phyloP scores from a whole-genome alignment of 1,284 basidiomycete genomes.

The Leccinum pachyderme region DNA sequence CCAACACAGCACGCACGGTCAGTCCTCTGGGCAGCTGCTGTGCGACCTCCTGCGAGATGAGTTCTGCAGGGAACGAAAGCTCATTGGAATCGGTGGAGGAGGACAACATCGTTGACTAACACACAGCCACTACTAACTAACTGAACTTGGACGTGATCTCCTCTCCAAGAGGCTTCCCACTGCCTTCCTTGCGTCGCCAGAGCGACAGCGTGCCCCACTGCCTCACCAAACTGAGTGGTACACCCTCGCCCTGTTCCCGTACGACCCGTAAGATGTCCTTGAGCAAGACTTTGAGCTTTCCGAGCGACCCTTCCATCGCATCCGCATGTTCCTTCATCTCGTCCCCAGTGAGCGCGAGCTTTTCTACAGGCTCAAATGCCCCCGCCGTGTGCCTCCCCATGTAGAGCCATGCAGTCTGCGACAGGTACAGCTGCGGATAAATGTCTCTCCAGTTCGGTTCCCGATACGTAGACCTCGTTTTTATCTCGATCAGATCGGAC shows the following conservation, averaged over 20 bases:
- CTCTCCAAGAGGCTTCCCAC: conserved; percentile 18
- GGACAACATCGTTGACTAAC: conserved; percentile 9
- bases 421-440: conserved; percentile 42
- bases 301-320: conserved; percentile 20
- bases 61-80: conserved; percentile 68
- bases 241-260: conserved; percentile 24
- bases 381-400: conserved; percentile 37
- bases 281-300: conserved; percentile 28
- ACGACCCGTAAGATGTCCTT: conserved; percentile 25
- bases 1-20: conserved; percentile 22
- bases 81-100: conserved; percentile 35
- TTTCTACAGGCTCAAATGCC: conserved; percentile 31
- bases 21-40: conserved; percentile 53
- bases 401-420: conserved; percentile 39
- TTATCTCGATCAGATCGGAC: conserved; percentile 39
- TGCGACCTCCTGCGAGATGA: conserved; percentile 64
- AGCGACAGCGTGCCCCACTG: conserved; percentile 20
- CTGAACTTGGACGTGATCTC: conserved; percentile 26
- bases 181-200: conserved; percentile 25
- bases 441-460: conserved; percentile 38
- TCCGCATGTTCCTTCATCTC: conserved; percentile 25
- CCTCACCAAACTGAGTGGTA: conserved; percentile 30
- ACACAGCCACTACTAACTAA: conserved; percentile 12
- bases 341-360: conserved; percentile 24
- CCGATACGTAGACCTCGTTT: conserved; percentile 33